Evolutionary conservation across 1,284 basidiomycete species (phyloP), one percentile per base, ranked within the genome.

Genomic region (Hypsizygus ulmarius): DNA sequence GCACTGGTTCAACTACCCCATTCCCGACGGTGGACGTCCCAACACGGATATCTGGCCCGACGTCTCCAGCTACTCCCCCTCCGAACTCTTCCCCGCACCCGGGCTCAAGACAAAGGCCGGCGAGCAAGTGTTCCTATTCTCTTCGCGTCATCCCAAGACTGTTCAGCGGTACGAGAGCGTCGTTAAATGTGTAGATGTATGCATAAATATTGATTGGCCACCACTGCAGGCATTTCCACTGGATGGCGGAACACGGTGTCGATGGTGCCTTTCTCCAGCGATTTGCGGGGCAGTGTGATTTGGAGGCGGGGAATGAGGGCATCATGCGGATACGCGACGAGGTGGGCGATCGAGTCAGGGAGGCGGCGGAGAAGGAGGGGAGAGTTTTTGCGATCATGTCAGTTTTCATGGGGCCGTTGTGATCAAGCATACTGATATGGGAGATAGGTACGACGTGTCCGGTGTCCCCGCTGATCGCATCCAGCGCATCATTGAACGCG

Each of bases 371-470:
- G 68, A 74, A 74, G 43, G 84, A 89, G 58, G 86, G 84, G 0
- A 69, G 88, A 39, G 85, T 87, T 1, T 90, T 80, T 62, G 84
- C 87, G 4, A 84, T 90, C 53, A 90, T 90, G 88, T 87, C 50
- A 58, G 84, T 69, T 30, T 8, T 29, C 36, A 46, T 28, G 36
- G 19, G 16, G 28, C 50, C 38, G 16, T 36, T 21, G 16, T 30
- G 18, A 46, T 42, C 29, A 11, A 30, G 8, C 9, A 10, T 14
- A 15, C 11, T 3, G 32, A 12, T 34, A 21, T 45, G 18, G 45
- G 34, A 29, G 28, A 15, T 30, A 89, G 87, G 87, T 90, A 90
- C 61, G 87, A 90, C 63, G 78, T 88, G 2, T 77, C 83, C 3
- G 81, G 83, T 16, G 80, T 88, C 11, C 63, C 81, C 10, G 64